A percentile compares a stretch with the other conserved stretches of the same genome.
phyloP scores from a whole-genome alignment of 495 filamentous ascomycete genomes.

The Acidomyces sp. region DNA sequence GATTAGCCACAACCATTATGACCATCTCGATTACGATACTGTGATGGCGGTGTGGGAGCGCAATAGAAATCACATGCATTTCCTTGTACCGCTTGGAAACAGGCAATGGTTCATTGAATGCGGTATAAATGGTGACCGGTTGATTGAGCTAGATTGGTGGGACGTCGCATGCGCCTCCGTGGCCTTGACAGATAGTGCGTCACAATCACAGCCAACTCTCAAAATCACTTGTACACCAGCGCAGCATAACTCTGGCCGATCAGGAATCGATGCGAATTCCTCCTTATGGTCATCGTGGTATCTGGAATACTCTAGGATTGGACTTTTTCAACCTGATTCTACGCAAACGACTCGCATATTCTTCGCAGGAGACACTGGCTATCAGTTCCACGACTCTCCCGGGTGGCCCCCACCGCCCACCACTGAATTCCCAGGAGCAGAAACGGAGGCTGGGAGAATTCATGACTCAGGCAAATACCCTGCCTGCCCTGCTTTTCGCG shows the following conservation, averaged over 20 bases:
- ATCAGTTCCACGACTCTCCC: constrained; percentile 11
- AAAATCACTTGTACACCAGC: constrained; percentile 31
- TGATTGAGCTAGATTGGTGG: constrained; percentile 43
- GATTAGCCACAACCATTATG: constrained; percentile 42
- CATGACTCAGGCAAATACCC: constrained; percentile 6
- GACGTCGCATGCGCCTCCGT: constrained; percentile 31
- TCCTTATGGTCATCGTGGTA: constrained; percentile 11
- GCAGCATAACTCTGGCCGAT: constrained; percentile 28
- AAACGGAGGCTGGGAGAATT: neutral
- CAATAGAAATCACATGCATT: constrained; percentile 25
- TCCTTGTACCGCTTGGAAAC: constrained; percentile 34
- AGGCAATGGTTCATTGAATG: constrained; percentile 26
- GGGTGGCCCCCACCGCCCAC: constrained; percentile 8
- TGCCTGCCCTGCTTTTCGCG: constrained; percentile 3
- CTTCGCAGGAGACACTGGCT: constrained; percentile 12
- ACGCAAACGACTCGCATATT: neutral
- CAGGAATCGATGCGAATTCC: constrained; percentile 1
- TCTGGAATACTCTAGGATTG: constrained; percentile 1
- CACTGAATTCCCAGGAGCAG: neutral
- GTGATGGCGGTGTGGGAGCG: constrained; percentile 27
- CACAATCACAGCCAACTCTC: constrained; percentile 16
- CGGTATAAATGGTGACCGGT: constrained; percentile 30
- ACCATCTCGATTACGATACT: constrained; percentile 37
- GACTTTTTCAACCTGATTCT: too few species aligned
- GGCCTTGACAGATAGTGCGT: constrained; percentile 14